Base-by-base conservation (phyloP, 2,329 filamentous ascomycete species). In the Berkeleyomyces rouxiae region DNA sequence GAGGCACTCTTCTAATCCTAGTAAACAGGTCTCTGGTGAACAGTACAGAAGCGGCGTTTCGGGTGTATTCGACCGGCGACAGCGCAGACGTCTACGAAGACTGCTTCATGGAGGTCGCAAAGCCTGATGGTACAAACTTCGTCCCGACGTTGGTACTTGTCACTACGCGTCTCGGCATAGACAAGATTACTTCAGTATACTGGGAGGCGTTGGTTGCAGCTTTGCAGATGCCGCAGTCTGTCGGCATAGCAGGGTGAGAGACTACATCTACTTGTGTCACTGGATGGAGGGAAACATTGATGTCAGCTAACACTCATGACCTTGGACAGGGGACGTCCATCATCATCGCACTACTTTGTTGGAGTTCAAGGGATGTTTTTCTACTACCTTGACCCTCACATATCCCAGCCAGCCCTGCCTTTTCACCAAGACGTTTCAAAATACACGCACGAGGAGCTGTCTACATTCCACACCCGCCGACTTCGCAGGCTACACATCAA, bases 341-440 rank as follows among this genome's bases (percentile, higher is more conserved):
- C 91, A 2, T 92, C 90, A 53, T 95, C 90, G 4, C 80, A 82
- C 67, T 83, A 83, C 67, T 84, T 84, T 66, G 73, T 83, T 47
- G 81, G 81, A 4, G 76, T 79, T 0, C 81, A 82, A 62, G 90
- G 86, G 39, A 83, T 86, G 61, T 80, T 85, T 68, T 84, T 97
- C 68, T 97, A 96, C 75, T 99, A 97, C 72, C 83, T 99, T 13
- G 93, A 99, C 68, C 93, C 93, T 1, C 93, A 99, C 70, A 84
- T 85, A 67, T 95, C 92, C 1, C 84, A 91, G 57, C 81, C 86
- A 7, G 82, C 86, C 2, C 77, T 96, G 1, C 73, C 86, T 0
- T 86, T 85, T 66, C 80, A 82, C 66, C 71, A 78, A 37, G 72
- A 83, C 58, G 71, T 78, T 0, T 72, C 75, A 5, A 74, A 82